Percentiles rank a stretch among this genome's conserved stretches.
Conservation (phyloP, 345 rosid species). For the Melaleuca quinquenervia region DNA sequence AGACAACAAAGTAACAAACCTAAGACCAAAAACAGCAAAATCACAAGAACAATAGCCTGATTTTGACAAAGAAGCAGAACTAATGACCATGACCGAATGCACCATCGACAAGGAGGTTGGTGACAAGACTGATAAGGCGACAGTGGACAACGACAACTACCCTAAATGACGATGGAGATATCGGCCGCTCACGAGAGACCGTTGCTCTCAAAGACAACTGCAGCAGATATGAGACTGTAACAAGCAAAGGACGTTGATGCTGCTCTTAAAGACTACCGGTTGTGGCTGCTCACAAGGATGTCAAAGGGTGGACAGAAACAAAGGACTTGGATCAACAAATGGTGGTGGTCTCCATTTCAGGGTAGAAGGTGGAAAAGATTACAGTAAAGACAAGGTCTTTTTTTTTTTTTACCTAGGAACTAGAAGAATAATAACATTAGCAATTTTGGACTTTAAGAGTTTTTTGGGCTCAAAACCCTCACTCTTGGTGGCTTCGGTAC, state of each 20-base stretch:
- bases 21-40: not conserved
- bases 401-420: not conserved
- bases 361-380: not conserved
- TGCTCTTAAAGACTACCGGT: not conserved
- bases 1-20: not conserved
- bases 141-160: not conserved
- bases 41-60: not conserved
- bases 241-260: not conserved
- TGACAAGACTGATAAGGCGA: not conserved
- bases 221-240: not conserved
- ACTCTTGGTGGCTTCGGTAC: not conserved
- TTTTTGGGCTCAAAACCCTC: not conserved
- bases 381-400: not conserved
- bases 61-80: not conserved
- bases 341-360: not conserved
- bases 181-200: not conserved
- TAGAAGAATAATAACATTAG: not conserved
- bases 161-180: not conserved
- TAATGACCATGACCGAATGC: not conserved
- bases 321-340: not conserved
- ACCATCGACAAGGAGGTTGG: not conserved
- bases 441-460: not conserved
- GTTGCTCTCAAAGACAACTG: not conserved
- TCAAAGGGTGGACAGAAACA: not conserved
- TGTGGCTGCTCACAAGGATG: not conserved